Evolutionary conservation across 2,329 filamentous ascomycete genomes (phyloP), one percentile per base, ranked within the genome.

Genomic region (Paecilomyces sp.): DNA sequence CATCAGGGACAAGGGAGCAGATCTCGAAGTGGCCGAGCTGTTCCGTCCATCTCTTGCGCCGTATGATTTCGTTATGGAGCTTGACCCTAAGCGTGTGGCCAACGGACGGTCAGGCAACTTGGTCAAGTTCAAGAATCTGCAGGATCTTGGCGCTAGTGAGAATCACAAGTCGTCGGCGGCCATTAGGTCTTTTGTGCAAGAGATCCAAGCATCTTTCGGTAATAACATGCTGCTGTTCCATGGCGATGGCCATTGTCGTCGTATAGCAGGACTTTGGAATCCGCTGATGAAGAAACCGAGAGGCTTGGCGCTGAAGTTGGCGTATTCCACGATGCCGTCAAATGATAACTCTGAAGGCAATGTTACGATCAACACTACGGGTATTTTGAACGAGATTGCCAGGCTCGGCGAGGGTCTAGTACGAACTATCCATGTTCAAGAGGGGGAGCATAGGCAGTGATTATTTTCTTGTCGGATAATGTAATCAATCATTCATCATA

Each of bases 61-160:
- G 64, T 99, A 92, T 73, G 91, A 97, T 71, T 88, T 97, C 63
- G 77, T 93, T n/a, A 79, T 99, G 58, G 84, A 88, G 68, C 78
- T 97, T 22, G 83, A 85, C 15, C 65, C 81, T 33, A 85, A 83
- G 64, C 77, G 77, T 56, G 71, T 83, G 60, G 75, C 66, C 70
- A 56, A 75, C 52, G 66, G 76, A 77, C 55, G 70, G 72, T 41
- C 70, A 60, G 68, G 75, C 47, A 67, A 59, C n/a, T 70, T 60
- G 65, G 71, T 61, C 63, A 76, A 61, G 31, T 97, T 88, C 80
- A 96, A 96, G 77, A 97, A 97, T 71, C 80, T 97, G 34, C 85
- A 88, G n/a, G 63, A 73, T 68, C 57, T 75, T 69, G 62, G 73
- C 75, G 9, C 80, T 3, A 68, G 71, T 52, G 70, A 74, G 58